Evolutionary conservation across 2,329 filamentous ascomycete species (phyloP).

Genomic region (Cadophora malorum): DNA sequence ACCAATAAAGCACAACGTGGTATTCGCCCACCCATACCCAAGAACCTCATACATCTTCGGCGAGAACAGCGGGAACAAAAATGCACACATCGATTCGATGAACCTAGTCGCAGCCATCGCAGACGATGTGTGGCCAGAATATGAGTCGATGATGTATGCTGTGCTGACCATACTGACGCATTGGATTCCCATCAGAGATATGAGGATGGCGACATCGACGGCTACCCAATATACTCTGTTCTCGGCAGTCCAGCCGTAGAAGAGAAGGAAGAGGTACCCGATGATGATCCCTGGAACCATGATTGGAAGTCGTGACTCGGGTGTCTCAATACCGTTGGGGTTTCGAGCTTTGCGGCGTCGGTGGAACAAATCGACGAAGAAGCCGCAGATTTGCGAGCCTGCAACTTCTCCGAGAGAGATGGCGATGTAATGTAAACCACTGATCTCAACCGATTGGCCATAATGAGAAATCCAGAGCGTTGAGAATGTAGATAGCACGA

Average conservation of each 20-base stretch:
- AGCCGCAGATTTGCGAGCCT: conserved; percentile 42
- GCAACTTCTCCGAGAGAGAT: conserved; percentile 51
- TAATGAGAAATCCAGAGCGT: conserved; percentile 62
- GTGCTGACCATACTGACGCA: conserved; percentile 23
- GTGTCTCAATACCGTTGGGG: conserved; percentile 59
- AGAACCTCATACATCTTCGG: conserved; percentile 36
- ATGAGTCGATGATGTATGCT: conserved; percentile 61
- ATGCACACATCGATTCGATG: conserved; percentile 35
- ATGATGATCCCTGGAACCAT: conserved; percentile 60
- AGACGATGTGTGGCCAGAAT: conserved; percentile 42
- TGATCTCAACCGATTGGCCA: conserved; percentile 59
- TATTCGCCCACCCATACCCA: conserved; percentile 56
- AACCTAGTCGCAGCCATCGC: conserved; percentile 48
- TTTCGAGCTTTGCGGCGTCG: conserved; percentile 10
- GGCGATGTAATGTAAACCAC: conserved; percentile 60
- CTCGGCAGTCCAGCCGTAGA: conserved; percentile 64
- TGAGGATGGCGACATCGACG: conserved; percentile 58
- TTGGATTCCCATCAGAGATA: conserved; percentile 54
- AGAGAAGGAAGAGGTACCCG: conserved; percentile 59
- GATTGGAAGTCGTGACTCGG: conserved; percentile 67
- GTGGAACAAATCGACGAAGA: conserved; percentile 40
- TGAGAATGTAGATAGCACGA: conserved; percentile 65
- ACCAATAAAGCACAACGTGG: conserved; percentile 45
- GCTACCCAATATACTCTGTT: conserved; percentile 58
- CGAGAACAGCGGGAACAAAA: conserved; percentile 46